A percentile compares a stretch with the other conserved stretches of the same genome.
phyloP scores from a whole-genome alignment of 495 filamentous ascomycete genomes.

The Aspergillus indologenus region DNA sequence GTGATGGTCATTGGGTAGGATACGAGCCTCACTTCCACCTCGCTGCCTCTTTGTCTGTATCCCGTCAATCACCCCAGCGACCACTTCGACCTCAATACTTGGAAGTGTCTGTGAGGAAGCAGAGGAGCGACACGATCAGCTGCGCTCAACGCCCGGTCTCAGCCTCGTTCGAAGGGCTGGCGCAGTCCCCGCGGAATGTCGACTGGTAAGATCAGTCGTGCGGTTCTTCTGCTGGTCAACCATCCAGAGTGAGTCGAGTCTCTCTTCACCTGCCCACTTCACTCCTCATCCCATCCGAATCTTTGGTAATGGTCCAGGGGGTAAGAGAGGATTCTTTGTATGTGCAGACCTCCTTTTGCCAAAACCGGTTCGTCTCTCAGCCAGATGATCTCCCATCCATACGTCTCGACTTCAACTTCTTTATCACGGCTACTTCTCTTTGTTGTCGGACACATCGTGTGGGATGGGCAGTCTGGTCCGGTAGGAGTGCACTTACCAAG shows the following conservation, averaged over 20 bases:
- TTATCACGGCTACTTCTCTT: background rate
- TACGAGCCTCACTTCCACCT: slow-evolving; percentile 21
- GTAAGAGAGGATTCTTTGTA: background rate
- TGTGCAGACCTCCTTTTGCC: background rate
- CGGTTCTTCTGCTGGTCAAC: background rate
- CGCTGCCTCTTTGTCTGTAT: slow-evolving; percentile 16
- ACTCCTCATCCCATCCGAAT: background rate
- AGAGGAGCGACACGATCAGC: background rate
- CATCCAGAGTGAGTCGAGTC: background rate
- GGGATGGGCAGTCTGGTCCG: background rate
- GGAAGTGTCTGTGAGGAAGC: background rate
- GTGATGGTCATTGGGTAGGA: slow-evolving; percentile 13
- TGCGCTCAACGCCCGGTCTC: background rate
- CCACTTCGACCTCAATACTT: slow-evolving; percentile 2
- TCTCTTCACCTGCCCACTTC: background rate
- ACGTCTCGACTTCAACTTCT: background rate
- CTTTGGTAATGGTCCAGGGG: background rate
- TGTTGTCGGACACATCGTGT: background rate
- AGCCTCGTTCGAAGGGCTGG: background rate
- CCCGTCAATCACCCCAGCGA: background rate
- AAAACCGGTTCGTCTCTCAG: background rate
- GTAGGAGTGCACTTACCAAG: background rate
- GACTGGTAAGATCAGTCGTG: background rate
- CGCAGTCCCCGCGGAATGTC: background rate
- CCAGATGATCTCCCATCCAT: background rate